Conservation (phyloP, 345 rosid genomes). For the Lumnitzera littorea region DNA sequence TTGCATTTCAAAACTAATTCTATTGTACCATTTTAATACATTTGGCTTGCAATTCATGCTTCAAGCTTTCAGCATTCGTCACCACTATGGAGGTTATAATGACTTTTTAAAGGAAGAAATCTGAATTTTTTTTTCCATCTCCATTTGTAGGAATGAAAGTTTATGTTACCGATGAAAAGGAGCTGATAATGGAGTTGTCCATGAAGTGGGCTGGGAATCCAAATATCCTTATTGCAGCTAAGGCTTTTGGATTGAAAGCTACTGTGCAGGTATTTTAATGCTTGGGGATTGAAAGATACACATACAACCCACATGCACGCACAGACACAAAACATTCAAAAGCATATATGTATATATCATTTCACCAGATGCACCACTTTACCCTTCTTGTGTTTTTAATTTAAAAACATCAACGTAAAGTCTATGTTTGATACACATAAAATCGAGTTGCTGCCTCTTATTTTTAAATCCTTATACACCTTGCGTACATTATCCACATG, state of each 20-base stretch:
- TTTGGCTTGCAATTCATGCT: too few relatives aligned
- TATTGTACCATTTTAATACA: too few relatives aligned
- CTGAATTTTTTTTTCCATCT: neutral
- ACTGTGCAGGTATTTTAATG: slow-evolving; percentile 54
- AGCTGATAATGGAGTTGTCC: slow-evolving; percentile 79
- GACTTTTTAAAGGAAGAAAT: neutral
- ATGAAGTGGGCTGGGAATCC: slow-evolving; percentile 97
- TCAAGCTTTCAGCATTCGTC: too few relatives aligned
- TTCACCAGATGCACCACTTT: neutral
- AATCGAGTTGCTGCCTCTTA: too few relatives aligned
- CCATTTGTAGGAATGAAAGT: slow-evolving; percentile 73
- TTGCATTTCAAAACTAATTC: too few relatives aligned
- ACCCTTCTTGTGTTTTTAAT: neutral
- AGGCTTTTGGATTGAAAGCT: slow-evolving; percentile 84
- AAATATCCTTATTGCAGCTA: slow-evolving; percentile 58
- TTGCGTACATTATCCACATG: too few relatives aligned
- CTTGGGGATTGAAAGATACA: neutral
- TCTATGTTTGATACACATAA: too few relatives aligned
- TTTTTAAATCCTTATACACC: too few relatives aligned
- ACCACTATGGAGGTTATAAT: neutral
- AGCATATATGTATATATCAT: neutral
- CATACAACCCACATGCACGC: too few relatives aligned
- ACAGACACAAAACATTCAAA: too few relatives aligned
- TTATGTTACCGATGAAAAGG: slow-evolving; percentile 87
- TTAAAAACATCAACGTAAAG: neutral